phyloP scores from a whole-genome alignment of 208 protist species.

The Trypanosoma grayi region DNA sequence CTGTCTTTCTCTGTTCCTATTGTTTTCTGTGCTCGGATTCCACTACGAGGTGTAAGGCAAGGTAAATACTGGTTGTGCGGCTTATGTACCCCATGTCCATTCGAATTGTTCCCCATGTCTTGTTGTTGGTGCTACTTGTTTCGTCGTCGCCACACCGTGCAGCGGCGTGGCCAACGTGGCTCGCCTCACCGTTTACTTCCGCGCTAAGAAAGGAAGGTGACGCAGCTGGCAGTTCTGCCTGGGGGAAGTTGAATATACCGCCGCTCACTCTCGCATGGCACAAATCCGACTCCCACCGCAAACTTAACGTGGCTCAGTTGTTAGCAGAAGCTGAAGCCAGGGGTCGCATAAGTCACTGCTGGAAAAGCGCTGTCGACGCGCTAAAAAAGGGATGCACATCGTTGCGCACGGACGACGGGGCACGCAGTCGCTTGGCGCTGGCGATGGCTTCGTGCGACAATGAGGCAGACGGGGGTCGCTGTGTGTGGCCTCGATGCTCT shows the following conservation, averaged over 20 bases:
- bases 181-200: background rate
- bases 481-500: conserved; percentile 27
- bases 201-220: background rate
- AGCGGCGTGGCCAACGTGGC: conserved; percentile 12
- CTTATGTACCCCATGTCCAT: background rate
- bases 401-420: conserved; percentile 43
- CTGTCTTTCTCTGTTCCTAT: background rate
- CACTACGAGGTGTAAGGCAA: too few relatives aligned
- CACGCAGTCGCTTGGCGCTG: conserved; percentile 70
- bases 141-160: background rate
- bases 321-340: conserved; percentile 50
- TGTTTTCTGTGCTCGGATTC: too few relatives aligned
- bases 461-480: conserved; percentile 52
- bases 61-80: too few relatives aligned
- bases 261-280: background rate
- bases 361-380: conserved; percentile 54
- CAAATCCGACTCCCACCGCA: background rate
- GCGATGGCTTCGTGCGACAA: conserved; percentile 73
- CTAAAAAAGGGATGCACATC: conserved; percentile 45
- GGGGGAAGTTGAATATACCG: too few relatives aligned
- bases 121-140: background rate
- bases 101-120: background rate
- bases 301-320: conserved; percentile 15
- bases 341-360: conserved; percentile 56
- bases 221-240: background rate